Base-by-base conservation (phyloP, 2,329 filamentous ascomycete genomes). In the Dryadomyces quercus-mongolicae region DNA sequence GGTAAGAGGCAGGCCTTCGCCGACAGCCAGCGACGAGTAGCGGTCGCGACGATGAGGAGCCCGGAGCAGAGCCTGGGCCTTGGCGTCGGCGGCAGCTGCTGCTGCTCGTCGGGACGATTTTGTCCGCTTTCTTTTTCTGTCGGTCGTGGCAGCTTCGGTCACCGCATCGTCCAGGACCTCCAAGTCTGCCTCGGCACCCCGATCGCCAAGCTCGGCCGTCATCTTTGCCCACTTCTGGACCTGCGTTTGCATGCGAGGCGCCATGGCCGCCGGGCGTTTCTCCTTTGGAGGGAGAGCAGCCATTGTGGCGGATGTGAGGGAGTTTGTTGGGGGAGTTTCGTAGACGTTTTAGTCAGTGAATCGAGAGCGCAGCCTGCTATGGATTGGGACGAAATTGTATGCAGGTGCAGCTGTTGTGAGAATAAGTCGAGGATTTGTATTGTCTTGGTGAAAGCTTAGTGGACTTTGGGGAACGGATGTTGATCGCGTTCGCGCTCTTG, bases 151-250 rank as follows among this genome's bases (percentile, higher is more conserved):
- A 25, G 50, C n/a, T 18, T 52, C 38, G 13, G 10, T 12, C 10
- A 12, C 36, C 20, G 57, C 60, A 10, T 62, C 62, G 12, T 63
- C 60, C 8, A 60, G 60, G 12, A 63, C 61, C 2, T 55, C 61
- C 10, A 7, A 5, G 12, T 38, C 53, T 9, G n/a, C 48, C 16
- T 47, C 49, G n/a, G 2, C 36, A 10, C 20, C 43, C 20, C 2
- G 2, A 7, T 22, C 22, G 52, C 36, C 52, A 36, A 60, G 59
- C 52, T 87, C 82, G 1, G 82, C 82, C 62, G 85, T 82, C 51
- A 83, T 80, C 62, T 85, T 81, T 50, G 81, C 80, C 84, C 84
- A 87, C 65, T 84, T 85, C 65, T 86, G 81, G 48, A 87, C 71
- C 65, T 86, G 59, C 36, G 43, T 58, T 52, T 60, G 59, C 54